Conservation (phyloP, 352 stramenopile species). For the Globisporangium paroecandrum region DNA sequence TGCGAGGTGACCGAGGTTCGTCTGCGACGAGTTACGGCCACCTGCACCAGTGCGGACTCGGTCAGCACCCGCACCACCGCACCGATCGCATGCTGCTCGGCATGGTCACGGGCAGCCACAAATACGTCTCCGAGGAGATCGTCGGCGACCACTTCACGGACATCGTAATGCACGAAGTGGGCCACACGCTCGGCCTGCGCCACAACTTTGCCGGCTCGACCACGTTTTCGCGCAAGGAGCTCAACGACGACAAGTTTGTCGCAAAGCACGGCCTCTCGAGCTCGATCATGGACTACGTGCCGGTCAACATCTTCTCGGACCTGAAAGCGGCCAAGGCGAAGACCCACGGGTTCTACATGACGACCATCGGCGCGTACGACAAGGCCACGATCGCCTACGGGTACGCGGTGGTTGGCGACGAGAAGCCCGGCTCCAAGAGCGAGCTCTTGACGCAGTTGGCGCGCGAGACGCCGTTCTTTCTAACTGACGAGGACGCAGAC, state of each 20-base stretch:
- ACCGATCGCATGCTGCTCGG: constrained; percentile 37
- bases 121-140: constrained; percentile 49
- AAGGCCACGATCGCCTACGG: constrained; percentile 83
- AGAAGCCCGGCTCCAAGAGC: constrained; percentile 48
- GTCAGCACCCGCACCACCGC: constrained; percentile 31
- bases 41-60: constrained; percentile 40
- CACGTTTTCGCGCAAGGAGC: constrained; percentile 43
- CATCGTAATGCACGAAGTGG: constrained; percentile 88
- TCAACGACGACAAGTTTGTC: constrained; percentile 53
- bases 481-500: constrained; percentile 57
- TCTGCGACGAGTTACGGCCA: constrained; percentile 8
- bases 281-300: constrained; percentile 88
- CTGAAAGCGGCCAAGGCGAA: constrained; percentile 30
- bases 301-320: constrained; percentile 80
- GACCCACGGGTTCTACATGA: constrained; percentile 68
- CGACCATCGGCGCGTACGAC: constrained; percentile 70
- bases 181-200: constrained; percentile 80
- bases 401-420: constrained; percentile 47
- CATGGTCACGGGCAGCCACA: constrained; percentile 29
- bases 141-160: constrained; percentile 65
- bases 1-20: not conserved
- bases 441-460: constrained; percentile 35
- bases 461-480: constrained; percentile 47
- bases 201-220: constrained; percentile 84
- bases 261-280: constrained; percentile 45